A percentile compares a stretch with the other conserved stretches of the same genome.
These are phyloP conservation scores for Thermothielavioides terrestris DNA, from an alignment of 495 filamentous ascomycete species.

Conservation along the genomic window DNA sequence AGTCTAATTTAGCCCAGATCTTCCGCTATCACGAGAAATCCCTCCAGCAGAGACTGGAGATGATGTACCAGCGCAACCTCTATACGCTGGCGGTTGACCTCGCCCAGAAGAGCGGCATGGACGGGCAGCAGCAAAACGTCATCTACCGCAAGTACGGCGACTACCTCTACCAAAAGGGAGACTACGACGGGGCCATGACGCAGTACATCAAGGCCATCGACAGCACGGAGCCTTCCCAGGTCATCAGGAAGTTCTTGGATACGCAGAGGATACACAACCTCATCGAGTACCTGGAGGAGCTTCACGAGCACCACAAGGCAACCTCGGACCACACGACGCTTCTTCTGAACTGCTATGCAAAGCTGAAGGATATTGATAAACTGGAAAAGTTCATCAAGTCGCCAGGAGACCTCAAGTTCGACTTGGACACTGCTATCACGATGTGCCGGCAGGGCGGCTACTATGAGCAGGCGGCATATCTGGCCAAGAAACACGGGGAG, in stretches of 20 bases:
- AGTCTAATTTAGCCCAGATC: slow-evolving; percentile 43
- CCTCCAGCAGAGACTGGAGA: slow-evolving; percentile 82
- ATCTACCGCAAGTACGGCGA: slow-evolving; percentile 94
- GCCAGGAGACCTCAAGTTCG: slow-evolving; percentile 89
- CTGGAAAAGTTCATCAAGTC: slow-evolving; percentile 94
- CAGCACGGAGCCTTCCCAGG: slow-evolving; percentile 87
- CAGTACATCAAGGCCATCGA: slow-evolving; percentile 96
- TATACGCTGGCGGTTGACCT: slow-evolving; percentile 88
- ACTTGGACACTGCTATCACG: slow-evolving; percentile 90
- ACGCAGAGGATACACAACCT: slow-evolving; percentile 95
- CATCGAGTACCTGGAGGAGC: slow-evolving; percentile 93
- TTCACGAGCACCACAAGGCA: slow-evolving; percentile 89
- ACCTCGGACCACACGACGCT: slow-evolving; percentile 96
- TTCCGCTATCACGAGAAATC: slow-evolving; percentile 88
- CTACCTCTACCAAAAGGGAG: slow-evolving; percentile 86
- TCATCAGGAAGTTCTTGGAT: slow-evolving; percentile 92
- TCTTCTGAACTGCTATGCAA: slow-evolving; percentile 93
- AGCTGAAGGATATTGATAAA: slow-evolving; percentile 91
- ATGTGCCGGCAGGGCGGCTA: slow-evolving; percentile 99
- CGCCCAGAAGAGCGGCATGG: slow-evolving; percentile 78
- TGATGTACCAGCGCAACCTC: slow-evolving; percentile 88
- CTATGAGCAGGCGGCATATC: slow-evolving; percentile 89
- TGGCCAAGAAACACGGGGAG: slow-evolving; percentile 89
- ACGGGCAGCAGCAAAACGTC: slow-evolving; percentile 70
- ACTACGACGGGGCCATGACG: slow-evolving; percentile 96